phyloP scores from a whole-genome alignment of 1,284 basidiomycete genomes.

The Sparassis latifolia region DNA sequence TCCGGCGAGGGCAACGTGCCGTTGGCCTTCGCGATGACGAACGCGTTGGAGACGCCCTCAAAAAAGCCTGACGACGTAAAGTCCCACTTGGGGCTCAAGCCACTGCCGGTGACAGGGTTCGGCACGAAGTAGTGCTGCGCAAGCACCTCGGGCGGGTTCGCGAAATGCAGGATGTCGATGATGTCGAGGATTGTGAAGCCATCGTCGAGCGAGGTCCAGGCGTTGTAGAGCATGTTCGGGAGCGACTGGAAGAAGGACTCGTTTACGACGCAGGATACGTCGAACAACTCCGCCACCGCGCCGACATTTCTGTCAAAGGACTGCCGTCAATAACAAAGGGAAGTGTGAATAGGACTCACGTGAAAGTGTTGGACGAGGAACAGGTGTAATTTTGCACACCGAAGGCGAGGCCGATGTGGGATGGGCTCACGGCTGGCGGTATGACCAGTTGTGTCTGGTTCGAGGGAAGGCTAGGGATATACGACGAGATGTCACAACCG shows the following conservation, averaged over 20 bases:
- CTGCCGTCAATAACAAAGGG: not conserved
- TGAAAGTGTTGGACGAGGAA: slow-evolving; percentile 27
- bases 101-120: slow-evolving; percentile 36
- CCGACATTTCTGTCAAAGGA: slow-evolving; percentile 29
- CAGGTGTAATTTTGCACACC: slow-evolving; percentile 39
- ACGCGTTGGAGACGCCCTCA: slow-evolving; percentile 38
- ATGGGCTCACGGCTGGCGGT: slow-evolving; percentile 19
- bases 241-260: slow-evolving; percentile 32
- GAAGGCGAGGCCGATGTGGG: slow-evolving; percentile 37
- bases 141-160: slow-evolving; percentile 28
- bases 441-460: slow-evolving; percentile 21
- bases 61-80: slow-evolving; percentile 36
- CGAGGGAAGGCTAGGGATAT: slow-evolving; percentile 17
- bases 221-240: slow-evolving; percentile 34
- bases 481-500: slow-evolving; percentile 17
- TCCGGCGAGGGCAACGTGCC: slow-evolving; percentile 39
- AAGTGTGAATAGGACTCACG: slow-evolving; percentile 17
- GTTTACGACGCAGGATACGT: slow-evolving; percentile 47
- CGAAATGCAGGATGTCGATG: slow-evolving; percentile 26
- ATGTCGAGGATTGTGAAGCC: slow-evolving; percentile 28
- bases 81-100: slow-evolving; percentile 53
- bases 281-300: slow-evolving; percentile 53
- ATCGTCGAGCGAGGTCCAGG: slow-evolving; percentile 29
- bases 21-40: slow-evolving; percentile 39
- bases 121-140: slow-evolving; percentile 53